phyloP scores from a whole-genome alignment of 768 basidiomycete genomes.

The Collybiopsis confluens region DNA sequence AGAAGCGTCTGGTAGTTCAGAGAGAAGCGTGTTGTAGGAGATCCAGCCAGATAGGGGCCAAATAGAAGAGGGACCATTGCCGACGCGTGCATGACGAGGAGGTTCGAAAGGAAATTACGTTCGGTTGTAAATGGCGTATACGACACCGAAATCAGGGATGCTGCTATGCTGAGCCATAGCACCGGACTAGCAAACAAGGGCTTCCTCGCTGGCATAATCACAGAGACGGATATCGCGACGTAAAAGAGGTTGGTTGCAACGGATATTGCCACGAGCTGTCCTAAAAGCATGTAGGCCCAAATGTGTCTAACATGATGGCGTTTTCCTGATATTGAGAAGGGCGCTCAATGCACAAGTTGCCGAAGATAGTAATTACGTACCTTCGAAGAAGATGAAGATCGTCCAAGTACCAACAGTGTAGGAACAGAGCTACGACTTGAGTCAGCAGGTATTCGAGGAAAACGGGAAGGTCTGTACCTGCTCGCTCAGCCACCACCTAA shows the following conservation, averaged over 20 bases:
- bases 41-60: constrained; percentile 8
- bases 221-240: constrained; percentile 38
- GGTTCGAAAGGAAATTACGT: constrained; percentile 50
- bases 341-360: background rate
- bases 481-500: constrained; percentile 71
- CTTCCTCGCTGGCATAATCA: constrained; percentile 16
- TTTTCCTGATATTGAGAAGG: constrained; percentile 22
- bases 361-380: constrained; percentile 26
- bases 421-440: constrained; percentile 34
- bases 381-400: constrained; percentile 45
- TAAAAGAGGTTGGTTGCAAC: constrained; percentile 64
- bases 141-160: constrained; percentile 42
- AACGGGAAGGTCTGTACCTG: constrained; percentile 21
- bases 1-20: constrained; percentile 30
- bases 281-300: constrained; percentile 71
- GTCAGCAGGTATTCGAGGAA: background rate
- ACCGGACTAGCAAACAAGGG: constrained; percentile 15
- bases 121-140: constrained; percentile 38
- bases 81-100: constrained; percentile 57
- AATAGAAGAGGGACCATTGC: constrained; percentile 49
- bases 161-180: constrained; percentile 39
- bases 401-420: constrained; percentile 59
- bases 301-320: constrained; percentile 39
- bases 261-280: constrained; percentile 67
- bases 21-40: constrained; percentile 12